Evolutionary conservation across 1,284 basidiomycete genomes (phyloP).

Genomic region (Ceratobasidium papillatum): DNA sequence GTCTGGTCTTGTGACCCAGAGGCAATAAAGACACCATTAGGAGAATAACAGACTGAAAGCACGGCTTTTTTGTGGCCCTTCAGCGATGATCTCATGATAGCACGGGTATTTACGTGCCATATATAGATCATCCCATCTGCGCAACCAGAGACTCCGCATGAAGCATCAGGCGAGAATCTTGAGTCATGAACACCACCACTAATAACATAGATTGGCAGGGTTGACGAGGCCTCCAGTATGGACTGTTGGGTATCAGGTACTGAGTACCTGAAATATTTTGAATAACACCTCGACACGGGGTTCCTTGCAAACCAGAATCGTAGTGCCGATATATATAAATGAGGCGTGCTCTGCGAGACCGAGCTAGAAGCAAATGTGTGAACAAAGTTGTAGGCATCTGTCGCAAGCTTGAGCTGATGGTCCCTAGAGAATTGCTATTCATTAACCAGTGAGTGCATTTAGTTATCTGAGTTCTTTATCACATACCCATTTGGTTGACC

Average conservation of each 20-base stretch:
- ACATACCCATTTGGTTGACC: not conserved
- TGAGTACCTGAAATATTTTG: not conserved
- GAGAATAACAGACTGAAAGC: not conserved
- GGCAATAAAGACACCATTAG: not conserved
- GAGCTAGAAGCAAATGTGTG: not conserved
- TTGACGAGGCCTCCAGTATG: not conserved
- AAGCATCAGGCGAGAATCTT: conserved; percentile 22
- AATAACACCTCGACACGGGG: not conserved
- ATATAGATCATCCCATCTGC: not conserved
- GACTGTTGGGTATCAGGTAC: not conserved
- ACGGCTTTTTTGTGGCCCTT: not conserved
- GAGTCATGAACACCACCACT: not conserved
- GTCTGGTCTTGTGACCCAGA: not conserved
- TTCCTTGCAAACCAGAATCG: not conserved
- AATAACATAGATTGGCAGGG: not conserved
- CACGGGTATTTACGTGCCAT: not conserved
- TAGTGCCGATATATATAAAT: conserved; percentile 10
- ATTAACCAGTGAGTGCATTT: not conserved
- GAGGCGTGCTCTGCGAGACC: conserved; percentile 4
- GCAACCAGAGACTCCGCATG: conserved; percentile 1
- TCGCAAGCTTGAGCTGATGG: not conserved
- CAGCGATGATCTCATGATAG: not conserved
- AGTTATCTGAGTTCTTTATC: not conserved
- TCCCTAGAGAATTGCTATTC: not conserved
- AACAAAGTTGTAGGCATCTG: not conserved